phyloP scores from a whole-genome alignment of 1,284 basidiomycete genomes.

The Melampsora americana region DNA sequence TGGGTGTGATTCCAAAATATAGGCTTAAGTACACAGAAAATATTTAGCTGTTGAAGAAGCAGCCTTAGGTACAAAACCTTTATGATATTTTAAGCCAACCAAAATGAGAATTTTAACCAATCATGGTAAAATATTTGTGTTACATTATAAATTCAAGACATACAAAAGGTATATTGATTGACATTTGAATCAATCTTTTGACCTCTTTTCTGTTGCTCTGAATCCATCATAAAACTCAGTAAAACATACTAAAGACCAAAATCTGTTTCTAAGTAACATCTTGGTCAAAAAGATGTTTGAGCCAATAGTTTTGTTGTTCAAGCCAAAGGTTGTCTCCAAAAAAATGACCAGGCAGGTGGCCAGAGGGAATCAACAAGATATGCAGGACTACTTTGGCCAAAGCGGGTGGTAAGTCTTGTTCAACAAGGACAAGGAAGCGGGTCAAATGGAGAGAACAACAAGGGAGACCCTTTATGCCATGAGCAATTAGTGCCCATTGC shows the following conservation, averaged over 20 bases:
- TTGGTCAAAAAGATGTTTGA: not conserved
- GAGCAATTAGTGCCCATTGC: constrained; percentile 12
- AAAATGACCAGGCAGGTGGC: constrained; percentile 1
- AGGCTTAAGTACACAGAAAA: too few relatives aligned
- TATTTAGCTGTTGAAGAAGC: too few relatives aligned
- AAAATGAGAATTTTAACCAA: too few relatives aligned
- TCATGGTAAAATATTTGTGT: not conserved
- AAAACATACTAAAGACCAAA: too few relatives aligned
- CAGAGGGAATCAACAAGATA: constrained; percentile 8
- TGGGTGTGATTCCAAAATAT: too few relatives aligned
- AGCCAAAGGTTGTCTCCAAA: constrained; percentile 14
- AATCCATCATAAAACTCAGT: too few relatives aligned
- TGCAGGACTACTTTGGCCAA: constrained; percentile 11
- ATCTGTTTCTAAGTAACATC: too few relatives aligned
- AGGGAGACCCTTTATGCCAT: constrained; percentile 16
- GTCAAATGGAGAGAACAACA: constrained; percentile 18
- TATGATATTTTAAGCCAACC: too few relatives aligned
- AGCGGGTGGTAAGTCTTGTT: constrained; percentile 5
- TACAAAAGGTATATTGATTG: not conserved
- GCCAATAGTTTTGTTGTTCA: constrained; percentile 7
- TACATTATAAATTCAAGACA: not conserved
- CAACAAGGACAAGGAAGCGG: not conserved
- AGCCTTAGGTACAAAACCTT: too few relatives aligned
- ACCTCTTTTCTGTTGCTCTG: not conserved
- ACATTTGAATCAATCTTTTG: not conserved